Evolutionary conservation across 495 filamentous ascomycete genomes (phyloP), one percentile per base, ranked within the genome.

Genomic region (Daldinia grandis): DNA sequence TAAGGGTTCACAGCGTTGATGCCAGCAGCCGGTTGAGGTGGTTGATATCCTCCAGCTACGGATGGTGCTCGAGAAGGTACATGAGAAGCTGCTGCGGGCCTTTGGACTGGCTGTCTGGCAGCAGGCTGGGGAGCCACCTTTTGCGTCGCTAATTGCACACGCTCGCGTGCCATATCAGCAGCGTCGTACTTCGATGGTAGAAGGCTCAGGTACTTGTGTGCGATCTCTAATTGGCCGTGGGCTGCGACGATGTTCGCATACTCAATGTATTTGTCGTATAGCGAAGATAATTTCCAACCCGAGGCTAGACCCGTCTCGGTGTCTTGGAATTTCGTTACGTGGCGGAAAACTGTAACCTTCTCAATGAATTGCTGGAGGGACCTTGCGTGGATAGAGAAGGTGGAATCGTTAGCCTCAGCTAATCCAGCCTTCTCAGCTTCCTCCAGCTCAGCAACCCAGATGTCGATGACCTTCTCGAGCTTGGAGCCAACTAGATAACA

Each of bases 241-340:
- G 93, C 88, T 42, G 95, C 93, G 61, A 95, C 90, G 72, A 99
- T 91, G 76, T 98, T 95, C 9, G 95, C 94, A 79, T 98, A 99
- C 81, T 99, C 95, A 21, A 89, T 90, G 74, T 99, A 99, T 81
- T 96, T 97, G 76, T 94, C 91, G 76, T 99, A 99, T 40, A 99
- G 84, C 1, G 88, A 83, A 47, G 86, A 86, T 50, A 99, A 89
- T 80, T 96, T 97, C 96, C 96, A 99, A 58, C 89, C 93, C 0
- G 89, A 88, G 37, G 88, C 85, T 64, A 87, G 79, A 56, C 81
- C 81, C 62, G 84, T 87, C 65, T 98, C 93, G 5, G 83, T 82
- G 75, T 99, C 95, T 68, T 91, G 78, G 81, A 97, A 99, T 71
- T 95, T 94, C 58, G 92, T 94, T 47, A 95, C 94, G 73, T 97